These are phyloP conservation scores for Chlamydomonas incerta DNA, from an alignment of 139 green algal species.

Conservation along the genomic window DNA sequence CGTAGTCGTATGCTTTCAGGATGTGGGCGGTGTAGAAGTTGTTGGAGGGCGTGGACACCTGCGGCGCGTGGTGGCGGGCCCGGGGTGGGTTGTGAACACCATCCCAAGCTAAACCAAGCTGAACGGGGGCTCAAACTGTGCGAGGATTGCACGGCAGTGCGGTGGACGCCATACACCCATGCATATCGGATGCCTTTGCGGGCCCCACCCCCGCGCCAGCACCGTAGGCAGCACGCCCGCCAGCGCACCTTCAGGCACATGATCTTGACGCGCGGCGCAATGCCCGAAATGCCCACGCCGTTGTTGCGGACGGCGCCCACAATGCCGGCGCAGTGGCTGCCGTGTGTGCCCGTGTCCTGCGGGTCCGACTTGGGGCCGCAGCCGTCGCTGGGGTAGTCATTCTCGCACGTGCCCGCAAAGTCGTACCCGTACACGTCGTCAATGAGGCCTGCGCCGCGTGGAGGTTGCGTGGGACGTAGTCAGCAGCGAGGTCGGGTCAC, in stretches of 20 bases:
- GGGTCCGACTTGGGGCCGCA: background rate
- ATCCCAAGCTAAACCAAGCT: background rate
- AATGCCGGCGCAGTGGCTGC: slow-evolving; percentile 7
- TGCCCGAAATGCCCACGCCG: background rate
- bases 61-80: background rate
- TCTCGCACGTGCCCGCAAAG: slow-evolving; percentile 8
- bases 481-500: no score
- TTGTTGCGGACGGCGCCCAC: background rate
- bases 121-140: no score
- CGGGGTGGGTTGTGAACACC: no score
- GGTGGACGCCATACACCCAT: no score
- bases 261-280: background rate
- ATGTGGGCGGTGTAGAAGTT: background rate
- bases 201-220: no score
- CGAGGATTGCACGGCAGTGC: no score
- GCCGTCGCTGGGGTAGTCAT: background rate
- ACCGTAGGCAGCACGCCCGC: no score
- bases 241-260: slow-evolving; percentile 23
- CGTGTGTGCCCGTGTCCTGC: background rate
- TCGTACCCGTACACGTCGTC: slow-evolving; percentile 37
- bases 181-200: no score
- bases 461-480: no score
- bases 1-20: slow-evolving; percentile 11
- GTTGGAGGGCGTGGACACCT: background rate
- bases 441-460: slow-evolving; percentile 1